Evolutionary conservation across 23 red algal species (phyloP).

Genomic region (Agarophyton chilense): DNA sequence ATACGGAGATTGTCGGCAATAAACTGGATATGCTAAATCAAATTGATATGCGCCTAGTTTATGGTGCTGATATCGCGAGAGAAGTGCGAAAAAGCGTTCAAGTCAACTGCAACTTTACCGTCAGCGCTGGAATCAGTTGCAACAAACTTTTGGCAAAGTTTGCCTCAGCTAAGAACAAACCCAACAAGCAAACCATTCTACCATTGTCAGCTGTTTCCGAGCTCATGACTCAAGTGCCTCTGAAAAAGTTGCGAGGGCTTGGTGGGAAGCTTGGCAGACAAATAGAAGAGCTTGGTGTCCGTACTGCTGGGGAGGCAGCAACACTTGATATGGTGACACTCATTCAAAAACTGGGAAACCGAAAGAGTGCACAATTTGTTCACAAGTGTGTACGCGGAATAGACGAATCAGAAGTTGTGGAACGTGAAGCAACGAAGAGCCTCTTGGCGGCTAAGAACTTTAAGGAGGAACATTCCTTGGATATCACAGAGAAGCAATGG

Average conservation of each 20-base stretch:
- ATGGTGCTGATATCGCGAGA: constrained; percentile 60
- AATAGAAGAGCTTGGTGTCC: constrained; percentile 16
- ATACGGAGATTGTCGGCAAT: constrained; percentile 22
- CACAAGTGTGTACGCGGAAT: constrained; percentile 67
- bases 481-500: constrained; percentile 50
- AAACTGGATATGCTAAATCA: constrained; percentile 13
- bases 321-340: constrained; percentile 18
- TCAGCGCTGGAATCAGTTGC: constrained; percentile 79
- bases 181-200: constrained; percentile 84
- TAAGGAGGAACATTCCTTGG: not conserved
- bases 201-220: constrained; percentile 36
- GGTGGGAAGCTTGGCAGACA: constrained; percentile 89
- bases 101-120: constrained; percentile 62
- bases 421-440: constrained; percentile 61
- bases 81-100: constrained; percentile 54
- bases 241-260: constrained; percentile 76
- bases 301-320: constrained; percentile 43
- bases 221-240: constrained; percentile 56
- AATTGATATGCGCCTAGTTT: constrained; percentile 35
- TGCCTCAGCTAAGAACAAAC: constrained; percentile 89
- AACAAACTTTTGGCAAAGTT: constrained; percentile 97
- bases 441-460: constrained; percentile 87
- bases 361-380: constrained; percentile 47
- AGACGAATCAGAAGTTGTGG: constrained; percentile 73
- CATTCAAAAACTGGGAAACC: not conserved